Percentiles rank a stretch among this genome's conserved stretches.
phyloP scores from a whole-genome alignment of 2,329 filamentous ascomycete genomes.

The Colletotrichum orchidophilum region DNA sequence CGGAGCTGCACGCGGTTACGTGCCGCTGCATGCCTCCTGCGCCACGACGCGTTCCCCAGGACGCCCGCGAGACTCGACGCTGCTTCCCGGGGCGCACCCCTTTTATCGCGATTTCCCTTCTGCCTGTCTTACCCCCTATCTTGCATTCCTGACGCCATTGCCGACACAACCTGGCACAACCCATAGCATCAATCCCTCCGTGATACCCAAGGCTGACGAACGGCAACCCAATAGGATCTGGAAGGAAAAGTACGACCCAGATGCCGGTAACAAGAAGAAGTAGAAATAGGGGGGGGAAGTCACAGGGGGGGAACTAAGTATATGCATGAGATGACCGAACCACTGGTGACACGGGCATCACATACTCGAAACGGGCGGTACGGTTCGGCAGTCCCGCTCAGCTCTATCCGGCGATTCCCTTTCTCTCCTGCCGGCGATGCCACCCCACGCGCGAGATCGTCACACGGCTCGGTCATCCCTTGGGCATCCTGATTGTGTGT shows the following conservation, averaged over 20 bases:
- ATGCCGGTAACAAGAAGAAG: constrained; percentile 50
- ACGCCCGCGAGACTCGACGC: constrained; percentile 7
- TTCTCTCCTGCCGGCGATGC: constrained; percentile 8
- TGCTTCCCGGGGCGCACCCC: background rate
- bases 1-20: constrained; percentile 20
- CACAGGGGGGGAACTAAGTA: background rate
- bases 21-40: constrained; percentile 5
- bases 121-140: background rate
- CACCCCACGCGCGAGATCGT: constrained; percentile 11
- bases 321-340: background rate
- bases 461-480: background rate
- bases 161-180: constrained; percentile 1
- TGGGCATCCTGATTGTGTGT: background rate
- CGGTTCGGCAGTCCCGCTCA: constrained; percentile 7
- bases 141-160: constrained; percentile 10
- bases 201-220: constrained; percentile 17
- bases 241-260: constrained; percentile 90
- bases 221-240: constrained; percentile 76
- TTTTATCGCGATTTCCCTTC: constrained; percentile 3
- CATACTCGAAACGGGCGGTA: constrained; percentile 30
- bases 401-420: constrained; percentile 1
- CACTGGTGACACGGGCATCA: constrained; percentile 19
- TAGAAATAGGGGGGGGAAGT: background rate
- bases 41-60: constrained; percentile 5
- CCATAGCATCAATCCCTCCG: background rate